Base-by-base conservation (phyloP, 2,329 filamentous ascomycete genomes). In the Penicillium sp. region DNA sequence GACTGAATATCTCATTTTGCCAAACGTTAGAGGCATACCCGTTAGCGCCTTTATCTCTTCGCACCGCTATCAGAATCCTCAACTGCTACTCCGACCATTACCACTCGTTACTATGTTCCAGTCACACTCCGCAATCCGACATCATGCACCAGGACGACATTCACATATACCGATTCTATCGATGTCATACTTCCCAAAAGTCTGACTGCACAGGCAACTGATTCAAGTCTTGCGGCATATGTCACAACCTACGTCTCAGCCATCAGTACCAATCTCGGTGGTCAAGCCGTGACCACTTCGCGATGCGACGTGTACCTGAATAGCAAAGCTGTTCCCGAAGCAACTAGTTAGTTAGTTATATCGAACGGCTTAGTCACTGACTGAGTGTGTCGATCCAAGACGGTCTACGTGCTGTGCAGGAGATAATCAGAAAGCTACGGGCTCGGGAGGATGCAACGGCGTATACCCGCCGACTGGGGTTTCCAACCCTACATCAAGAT, bases 281-380 rank as follows among this genome's bases (percentile, higher is more conserved):
- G 42, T 15, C 42, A 45, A 15, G 42, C 42, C 22, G 42, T 45
- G 22, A 45, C 42, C 4, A 45, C 22, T 13, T 45, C 42, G 6
- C 42, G 42, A 15, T 45, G 42, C 13, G 42, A 45, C 13, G 42
- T 45, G 42, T 45, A 45, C 26, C 42, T 45, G 19, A 45, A 45
- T 17, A 26, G 13, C 10, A 15, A 45, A 24, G 42, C 42, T 26
- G 10, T 26, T 10, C 42, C 42, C 17, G 24, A 19, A 13, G 42
- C 24, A 10, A 45, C 42, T 2, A n/a, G n/a, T n/a, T n/a, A n/a
- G n/a, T n/a, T n/a, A n/a, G n/a, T n/a, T n/a, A 45, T 45, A 2
- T 15, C 13, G 7, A 26, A 45, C 24, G 10, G 19, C 4, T 45
- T 13, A 15, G 2, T 45, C 22, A 45, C 42, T 22, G 42, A 45